Evolutionary conservation across 805 yeast genomes (phyloP).

Genomic region (Clavispora fructus): DNA sequence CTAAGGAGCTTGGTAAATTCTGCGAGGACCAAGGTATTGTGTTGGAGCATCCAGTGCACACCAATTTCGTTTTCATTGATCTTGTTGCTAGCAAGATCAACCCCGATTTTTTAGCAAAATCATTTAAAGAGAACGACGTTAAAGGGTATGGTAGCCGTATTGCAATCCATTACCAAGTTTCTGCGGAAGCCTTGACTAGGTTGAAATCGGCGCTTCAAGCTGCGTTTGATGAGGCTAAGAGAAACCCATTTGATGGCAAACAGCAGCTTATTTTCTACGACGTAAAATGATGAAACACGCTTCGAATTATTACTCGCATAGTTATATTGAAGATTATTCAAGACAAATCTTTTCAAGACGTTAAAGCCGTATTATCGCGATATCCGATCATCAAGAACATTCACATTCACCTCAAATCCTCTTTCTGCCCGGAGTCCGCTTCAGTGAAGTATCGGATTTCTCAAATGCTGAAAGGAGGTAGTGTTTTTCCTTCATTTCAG

Average conservation of each 20-base stretch:
- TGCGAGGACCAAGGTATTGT: conserved; percentile 25
- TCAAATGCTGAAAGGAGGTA: conserved; percentile 11
- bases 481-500: conserved; percentile 32
- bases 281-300: not conserved
- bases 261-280: conserved; percentile 7
- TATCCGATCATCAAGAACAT: not conserved
- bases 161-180: conserved; percentile 34
- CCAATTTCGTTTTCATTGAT: conserved; percentile 39
- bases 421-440: not conserved
- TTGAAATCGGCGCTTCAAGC: conserved; percentile 16
- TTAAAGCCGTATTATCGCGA: too few relatives aligned
- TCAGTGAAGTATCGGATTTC: not conserved
- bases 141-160: conserved; percentile 16
- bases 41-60: conserved; percentile 34
- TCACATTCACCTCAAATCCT: not conserved
- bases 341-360: too few relatives aligned
- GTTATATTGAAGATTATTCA: not conserved
- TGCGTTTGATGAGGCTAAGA: conserved; percentile 14
- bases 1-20: conserved; percentile 29
- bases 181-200: conserved; percentile 25
- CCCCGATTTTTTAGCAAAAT: conserved; percentile 17
- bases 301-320: not conserved
- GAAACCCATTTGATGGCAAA: conserved; percentile 8
- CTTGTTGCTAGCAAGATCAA: conserved; percentile 25
- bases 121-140: conserved; percentile 16